A percentile compares a stretch with the other conserved stretches of the same genome.
Evolutionary conservation across 1,284 basidiomycete genomes (phyloP).

Genomic region (Mycosarcoma mackinlayi): DNA sequence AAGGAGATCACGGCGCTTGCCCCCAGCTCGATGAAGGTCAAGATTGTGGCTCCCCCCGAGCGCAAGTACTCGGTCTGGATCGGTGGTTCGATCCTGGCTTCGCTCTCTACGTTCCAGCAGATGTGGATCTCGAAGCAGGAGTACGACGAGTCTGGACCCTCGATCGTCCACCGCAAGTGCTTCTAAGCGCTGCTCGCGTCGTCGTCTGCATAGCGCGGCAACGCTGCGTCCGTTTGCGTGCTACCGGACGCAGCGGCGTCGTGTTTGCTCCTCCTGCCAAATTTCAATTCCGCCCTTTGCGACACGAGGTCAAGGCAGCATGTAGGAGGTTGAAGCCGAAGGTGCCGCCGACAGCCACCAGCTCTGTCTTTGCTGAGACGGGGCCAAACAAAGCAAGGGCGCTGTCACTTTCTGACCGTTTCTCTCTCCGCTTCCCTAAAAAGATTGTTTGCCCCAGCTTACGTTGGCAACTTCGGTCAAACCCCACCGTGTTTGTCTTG

Average conservation of each 20-base stretch:
- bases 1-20: conserved; percentile 91
- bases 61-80: conserved; percentile 86
- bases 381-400: no score
- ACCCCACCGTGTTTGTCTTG: not conserved
- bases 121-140: conserved; percentile 88
- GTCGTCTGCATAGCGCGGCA: not conserved
- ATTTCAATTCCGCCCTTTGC: no score
- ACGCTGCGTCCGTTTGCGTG: not conserved
- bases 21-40: conserved; percentile 85
- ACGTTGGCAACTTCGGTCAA: not conserved
- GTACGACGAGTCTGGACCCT: conserved; percentile 68
- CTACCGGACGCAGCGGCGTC: conserved; percentile 1
- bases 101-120: conserved; percentile 93
- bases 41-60: conserved; percentile 68
- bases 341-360: not conserved
- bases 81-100: conserved; percentile 96
- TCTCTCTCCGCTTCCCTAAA: not conserved
- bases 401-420: no score
- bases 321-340: not conserved
- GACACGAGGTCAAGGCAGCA: conserved; percentile 1
- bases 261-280: not conserved
- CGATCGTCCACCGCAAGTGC: conserved; percentile 67
- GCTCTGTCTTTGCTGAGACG: not conserved
- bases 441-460: not conserved
- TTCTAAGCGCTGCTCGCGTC: conserved; percentile 52